Evolutionary conservation across 768 basidiomycete genomes (phyloP), one percentile per base, ranked within the genome.

Genomic region (Tulasnella calospora): DNA sequence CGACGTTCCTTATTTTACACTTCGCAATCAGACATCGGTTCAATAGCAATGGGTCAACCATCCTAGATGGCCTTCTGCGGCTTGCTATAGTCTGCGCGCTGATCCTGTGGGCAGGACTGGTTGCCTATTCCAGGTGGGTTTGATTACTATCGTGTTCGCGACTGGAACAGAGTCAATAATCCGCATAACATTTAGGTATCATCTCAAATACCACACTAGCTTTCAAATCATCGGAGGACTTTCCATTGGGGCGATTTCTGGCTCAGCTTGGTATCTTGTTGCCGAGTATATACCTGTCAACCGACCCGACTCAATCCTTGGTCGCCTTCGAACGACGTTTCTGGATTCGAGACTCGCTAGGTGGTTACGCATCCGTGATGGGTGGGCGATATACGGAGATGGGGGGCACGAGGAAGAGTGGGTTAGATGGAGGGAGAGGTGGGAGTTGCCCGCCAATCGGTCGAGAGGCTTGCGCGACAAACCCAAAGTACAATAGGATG

Each of bases 311-410:
- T 91, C 92, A 0, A n/a, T 81, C 19, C 81, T 78, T 33, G 73
- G 81, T 30, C 23, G 33, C 51, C 35, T 67, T 33, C 19, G 70
- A 35, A n/a, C 38, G 8, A 67, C 36, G 27, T 46, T 86, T 12
- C 83, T 95, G 41, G 81, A 81, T 0, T 90, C 92, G 80, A 88
- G 89, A 6, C 41, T 93, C 27, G 87, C 87, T 7, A 85, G 83
- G 0, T 95, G 92, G 92, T 82, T 92, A 44, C 88, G 90, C 71
- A 85, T 95, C 61, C 87, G 92, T 71, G 94, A 95, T 82, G 92
- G 94, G 8, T 95, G 94, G 94, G 88, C 86, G 15, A 85, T 94
- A 0, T 95, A 92, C 91, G 81, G 86, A 4, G 94, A 95, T 82
- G 91, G 91, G n/a, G 94, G 94, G 3, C 87, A 88, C 35, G 92